Evolutionary conservation across 768 basidiomycete genomes (phyloP).

Genomic region (Collybia nuda): DNA sequence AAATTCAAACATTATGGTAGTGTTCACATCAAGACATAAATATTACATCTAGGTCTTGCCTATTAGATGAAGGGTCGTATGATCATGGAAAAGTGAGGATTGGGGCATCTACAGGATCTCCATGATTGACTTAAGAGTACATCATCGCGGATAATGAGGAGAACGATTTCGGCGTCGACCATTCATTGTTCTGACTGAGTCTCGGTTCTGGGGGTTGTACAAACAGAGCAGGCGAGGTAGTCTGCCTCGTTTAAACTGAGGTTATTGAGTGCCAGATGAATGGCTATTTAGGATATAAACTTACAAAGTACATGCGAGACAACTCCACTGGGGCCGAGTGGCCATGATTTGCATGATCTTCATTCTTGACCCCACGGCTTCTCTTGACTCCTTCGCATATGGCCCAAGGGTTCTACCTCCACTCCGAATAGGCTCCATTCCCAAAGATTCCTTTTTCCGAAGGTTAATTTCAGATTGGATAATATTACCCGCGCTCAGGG

Average conservation of each 20-base stretch:
- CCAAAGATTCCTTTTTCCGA: slow-evolving; percentile 44
- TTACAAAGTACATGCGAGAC: slow-evolving; percentile 65
- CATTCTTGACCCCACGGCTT: background rate
- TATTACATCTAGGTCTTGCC: no score
- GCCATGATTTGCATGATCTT: background rate
- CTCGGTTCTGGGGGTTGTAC: slow-evolving; percentile 50
- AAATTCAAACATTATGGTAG: no score
- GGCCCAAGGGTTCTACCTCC: slow-evolving; percentile 22
- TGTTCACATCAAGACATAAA: no score
- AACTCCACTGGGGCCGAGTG: slow-evolving; percentile 41
- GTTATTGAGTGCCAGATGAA: slow-evolving; percentile 8
- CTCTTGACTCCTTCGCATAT: background rate
- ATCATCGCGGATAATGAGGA: no score
- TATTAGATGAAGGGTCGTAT: no score
- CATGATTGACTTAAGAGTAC: no score
- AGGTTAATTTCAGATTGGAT: slow-evolving; percentile 43
- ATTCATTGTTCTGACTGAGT: slow-evolving; percentile 3
- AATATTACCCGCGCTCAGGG: slow-evolving; percentile 30
- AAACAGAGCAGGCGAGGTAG: slow-evolving; percentile 64
- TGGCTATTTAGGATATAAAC: slow-evolving; percentile 18
- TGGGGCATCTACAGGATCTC: no score
- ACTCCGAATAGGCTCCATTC: slow-evolving; percentile 33
- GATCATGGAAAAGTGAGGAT: no score
- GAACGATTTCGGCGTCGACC: no score
- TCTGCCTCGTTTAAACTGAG: slow-evolving; percentile 48